Base-by-base conservation (phyloP, 2,329 filamentous ascomycete genomes). In the Cryphonectria naterciae region DNA sequence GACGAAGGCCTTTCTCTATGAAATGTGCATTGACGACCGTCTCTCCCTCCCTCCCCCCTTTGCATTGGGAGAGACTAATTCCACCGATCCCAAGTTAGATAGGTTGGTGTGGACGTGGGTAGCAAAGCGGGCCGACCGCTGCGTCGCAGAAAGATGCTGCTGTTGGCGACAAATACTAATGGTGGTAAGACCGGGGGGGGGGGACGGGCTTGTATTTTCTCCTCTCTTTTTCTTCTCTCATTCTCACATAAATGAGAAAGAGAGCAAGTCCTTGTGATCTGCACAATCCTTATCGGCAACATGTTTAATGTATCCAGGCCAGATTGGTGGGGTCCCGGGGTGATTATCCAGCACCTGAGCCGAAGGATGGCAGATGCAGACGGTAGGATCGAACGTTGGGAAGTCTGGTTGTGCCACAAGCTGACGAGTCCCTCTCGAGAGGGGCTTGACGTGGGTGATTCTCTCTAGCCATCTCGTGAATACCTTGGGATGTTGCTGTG, bases 381-480 rank as follows among this genome's bases (percentile, higher is more conserved):
- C 52, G 43, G 35, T 6, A 32, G 22, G 52, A 58, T 58, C 22
- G 49, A 58, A 46, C n/a, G 39, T 32, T 46, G 35, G 8, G 22
- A 35, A 62, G 62, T 65, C 13, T 19, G n/a, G 35, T 35, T 39
- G 49, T 41, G 56, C 28, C 49, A 54, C 64, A 46, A 37, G 25
- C 25, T 67, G 65, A 67, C 25, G 52, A 56, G 25, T 35, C 25
- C 43, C 10, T 54, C 49, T 11, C 35, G n/a, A 32, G 32, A 17
- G 46, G 46, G 22, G 46, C 1, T n/a, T 49, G 49, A 43, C 52
- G 68, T 35, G 64, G 19, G 64, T 19, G 63, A 32, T 63, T 32
- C 46, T 37, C 43, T 28, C 43, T 28, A 35, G 41, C 64, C 61
- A 63, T 66, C 61, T 62, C 32, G 69, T 62, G 66, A 3, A 32